Evolutionary conservation across 345 rosid genomes (phyloP).

Genomic region (Populus nigra): DNA sequence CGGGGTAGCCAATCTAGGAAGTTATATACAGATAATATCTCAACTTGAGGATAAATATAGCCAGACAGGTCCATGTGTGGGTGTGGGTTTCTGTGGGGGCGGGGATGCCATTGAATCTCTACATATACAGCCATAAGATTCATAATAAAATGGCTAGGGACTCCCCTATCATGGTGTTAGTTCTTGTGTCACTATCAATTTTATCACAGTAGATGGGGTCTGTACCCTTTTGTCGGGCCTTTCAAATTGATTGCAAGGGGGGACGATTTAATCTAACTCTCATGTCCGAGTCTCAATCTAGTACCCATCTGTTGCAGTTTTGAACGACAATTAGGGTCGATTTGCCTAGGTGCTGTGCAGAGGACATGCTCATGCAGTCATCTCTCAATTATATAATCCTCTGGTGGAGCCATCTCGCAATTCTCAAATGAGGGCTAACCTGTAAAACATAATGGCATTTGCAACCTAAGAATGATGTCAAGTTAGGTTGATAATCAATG

Average conservation of each 20-base stretch:
- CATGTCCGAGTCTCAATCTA: constrained; percentile 1
- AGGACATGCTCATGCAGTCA: neutral
- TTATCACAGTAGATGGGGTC: constrained; percentile 3
- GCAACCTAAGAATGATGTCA: too few species aligned
- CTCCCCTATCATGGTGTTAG: constrained; percentile 26
- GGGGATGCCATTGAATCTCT: neutral
- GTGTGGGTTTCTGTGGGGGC: neutral
- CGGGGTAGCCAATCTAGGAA: constrained; percentile 7
- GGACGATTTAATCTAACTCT: constrained; percentile 13
- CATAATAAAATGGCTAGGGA: neutral
- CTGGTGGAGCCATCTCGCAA: neutral
- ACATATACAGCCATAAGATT: neutral
- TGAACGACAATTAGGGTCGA: neutral
- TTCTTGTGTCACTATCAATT: constrained; percentile 39
- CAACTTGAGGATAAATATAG: neutral
- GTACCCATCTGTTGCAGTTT: constrained; percentile 16
- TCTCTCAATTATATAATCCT: neutral
- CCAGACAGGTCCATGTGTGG: constrained; percentile 15
- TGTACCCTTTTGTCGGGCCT: constrained; percentile 13
- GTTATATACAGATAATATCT: neutral
- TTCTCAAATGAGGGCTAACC: too few species aligned
- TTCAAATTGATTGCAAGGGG: constrained; percentile 28
- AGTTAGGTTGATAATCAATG: too few species aligned
- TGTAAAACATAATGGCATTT: too few species aligned
- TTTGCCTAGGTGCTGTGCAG: neutral